Evolutionary conservation across 192 early-diverging fungal species (phyloP).

Genomic region (Spizellomyces sp.): DNA sequence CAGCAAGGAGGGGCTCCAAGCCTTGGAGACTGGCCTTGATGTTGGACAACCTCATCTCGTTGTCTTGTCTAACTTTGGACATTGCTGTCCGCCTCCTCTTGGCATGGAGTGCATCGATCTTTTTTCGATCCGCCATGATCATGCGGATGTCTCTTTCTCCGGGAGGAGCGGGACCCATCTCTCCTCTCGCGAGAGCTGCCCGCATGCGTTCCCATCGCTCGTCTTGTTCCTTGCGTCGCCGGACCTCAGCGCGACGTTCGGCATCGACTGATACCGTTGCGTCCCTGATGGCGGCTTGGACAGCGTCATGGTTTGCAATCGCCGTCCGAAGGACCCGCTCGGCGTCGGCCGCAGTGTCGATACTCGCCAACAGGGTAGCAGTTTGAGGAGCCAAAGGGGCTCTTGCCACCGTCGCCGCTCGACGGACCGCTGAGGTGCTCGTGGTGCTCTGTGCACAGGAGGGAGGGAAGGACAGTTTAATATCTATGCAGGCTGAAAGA

Average conservation of each 20-base stretch:
- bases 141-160: neutral
- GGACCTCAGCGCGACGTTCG: conserved; percentile 1
- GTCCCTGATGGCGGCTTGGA: conserved; percentile 11
- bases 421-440: neutral
- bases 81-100: neutral
- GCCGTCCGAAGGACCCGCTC: neutral
- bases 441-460: neutral
- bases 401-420: neutral
- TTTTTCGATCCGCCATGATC: conserved; percentile 8
- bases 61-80: neutral
- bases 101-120: neutral
- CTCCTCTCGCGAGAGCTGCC: neutral
- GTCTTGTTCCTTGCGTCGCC: conserved; percentile 16
- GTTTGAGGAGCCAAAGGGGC: neutral
- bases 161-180: neutral
- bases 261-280: neutral
- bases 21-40: neutral
- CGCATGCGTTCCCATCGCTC: neutral
- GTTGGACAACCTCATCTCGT: conserved; percentile 2
- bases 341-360: neutral
- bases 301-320: neutral
- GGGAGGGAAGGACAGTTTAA: neutral
- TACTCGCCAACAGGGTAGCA: neutral
- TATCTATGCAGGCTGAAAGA: neutral
- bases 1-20: neutral